Base-by-base conservation (phyloP, 1,284 basidiomycete genomes). In the Apiotrichum siamense region DNA sequence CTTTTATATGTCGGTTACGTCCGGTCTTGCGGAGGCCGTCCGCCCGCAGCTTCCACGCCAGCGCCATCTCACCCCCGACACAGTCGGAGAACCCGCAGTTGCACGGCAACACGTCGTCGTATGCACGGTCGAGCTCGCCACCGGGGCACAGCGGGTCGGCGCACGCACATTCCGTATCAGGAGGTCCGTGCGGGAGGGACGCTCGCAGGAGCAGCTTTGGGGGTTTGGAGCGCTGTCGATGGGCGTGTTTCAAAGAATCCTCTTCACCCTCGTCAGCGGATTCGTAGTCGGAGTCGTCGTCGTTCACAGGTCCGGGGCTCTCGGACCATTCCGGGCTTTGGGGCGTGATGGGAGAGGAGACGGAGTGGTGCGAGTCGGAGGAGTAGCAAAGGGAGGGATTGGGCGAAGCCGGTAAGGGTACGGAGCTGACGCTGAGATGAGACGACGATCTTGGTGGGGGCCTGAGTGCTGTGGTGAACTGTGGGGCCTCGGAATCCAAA, bases 11-110 rank as follows among this genome's bases (percentile, higher is more conserved):
- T 9, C 41, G 41, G 20, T 29, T 3, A 20, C 27, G 27, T 4
- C 27, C 41, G 3, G 41, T 31, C 20, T 43, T 43, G 18, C 41
- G 41, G 6, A 43, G 9, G 9, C 41, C 41, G 24, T 43, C 41
- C 12, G 41, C 41, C 4, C 41, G 41, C 41, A 43, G 13, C 29
- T 43, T 43, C 41, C 41, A 43, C 9, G 41, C 41, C 11, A 43
- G 29, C 4, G 41, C 26, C 41, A 43, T 43, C 25, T 43, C 41
- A 10, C 41, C 41, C 11, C 41, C 41, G 18, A 32, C 10, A 20
- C 41, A 43, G 20, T 26, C 41, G 18, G 41, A 29, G 6, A 31
- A 21, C 10, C 29, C 29, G 25, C 41, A 43, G 41, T 43, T 31
- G 29, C 41, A 43, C 10, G 41, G 41, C 18, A 43, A 7, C 17